Evolutionary conservation across 108 stramenopile genomes (phyloP).

Genomic region (Parmales sp.): DNA sequence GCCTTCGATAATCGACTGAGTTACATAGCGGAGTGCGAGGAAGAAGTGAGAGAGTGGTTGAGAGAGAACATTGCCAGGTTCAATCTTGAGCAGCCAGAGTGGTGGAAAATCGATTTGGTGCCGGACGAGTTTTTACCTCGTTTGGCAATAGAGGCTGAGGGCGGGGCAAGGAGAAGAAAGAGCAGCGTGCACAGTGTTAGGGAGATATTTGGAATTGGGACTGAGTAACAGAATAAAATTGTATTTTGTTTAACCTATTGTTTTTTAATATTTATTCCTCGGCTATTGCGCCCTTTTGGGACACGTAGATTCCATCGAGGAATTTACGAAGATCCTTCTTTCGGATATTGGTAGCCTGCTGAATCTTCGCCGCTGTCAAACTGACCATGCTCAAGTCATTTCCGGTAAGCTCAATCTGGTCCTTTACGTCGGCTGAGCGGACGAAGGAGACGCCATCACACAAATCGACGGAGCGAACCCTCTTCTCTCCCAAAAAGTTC

Average conservation of each 20-base stretch:
- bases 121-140: too few species aligned
- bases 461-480: slow-evolving; percentile 80
- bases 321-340: slow-evolving; percentile 99
- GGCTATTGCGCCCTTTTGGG: slow-evolving; percentile 80
- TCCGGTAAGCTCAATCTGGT: slow-evolving; percentile 91
- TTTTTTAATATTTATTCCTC: slow-evolving; percentile 37
- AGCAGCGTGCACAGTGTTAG: too few species aligned
- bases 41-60: too few species aligned
- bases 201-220: too few species aligned
- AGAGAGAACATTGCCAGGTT: too few species aligned
- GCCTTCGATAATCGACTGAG: too few species aligned
- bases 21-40: too few species aligned
- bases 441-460: slow-evolving; percentile 81
- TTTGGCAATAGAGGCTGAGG: too few species aligned
- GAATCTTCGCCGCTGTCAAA: slow-evolving; percentile 86
- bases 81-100: too few species aligned
- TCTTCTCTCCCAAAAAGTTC: slow-evolving; percentile 99
- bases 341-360: slow-evolving; percentile 87
- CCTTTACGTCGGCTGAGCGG: slow-evolving; percentile 90
- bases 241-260: background rate
- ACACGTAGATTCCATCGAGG: slow-evolving; percentile 99
- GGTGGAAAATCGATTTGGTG: too few species aligned
- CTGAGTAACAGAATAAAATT: background rate
- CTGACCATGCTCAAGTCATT: slow-evolving; percentile 95
- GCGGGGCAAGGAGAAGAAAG: too few species aligned